Percentiles rank a stretch among this genome's conserved stretches.
Evolutionary conservation across 345 rosid species (phyloP).

Genomic region (Populus nigra): DNA sequence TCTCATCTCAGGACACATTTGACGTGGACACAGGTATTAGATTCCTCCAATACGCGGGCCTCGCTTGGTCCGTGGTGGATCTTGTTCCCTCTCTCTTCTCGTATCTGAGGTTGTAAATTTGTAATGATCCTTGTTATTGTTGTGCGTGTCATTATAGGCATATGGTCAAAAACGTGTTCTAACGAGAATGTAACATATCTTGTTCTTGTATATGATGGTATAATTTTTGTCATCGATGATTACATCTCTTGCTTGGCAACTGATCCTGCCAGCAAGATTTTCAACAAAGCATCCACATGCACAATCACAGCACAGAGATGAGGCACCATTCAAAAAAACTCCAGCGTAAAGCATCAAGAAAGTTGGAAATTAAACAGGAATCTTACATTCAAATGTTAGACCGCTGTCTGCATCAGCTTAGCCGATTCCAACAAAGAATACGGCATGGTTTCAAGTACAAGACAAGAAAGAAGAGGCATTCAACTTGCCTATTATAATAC

Average conservation of each 20-base stretch:
- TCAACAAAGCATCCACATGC: too few relatives aligned
- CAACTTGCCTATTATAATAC: not conserved
- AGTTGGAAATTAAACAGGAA: too few relatives aligned
- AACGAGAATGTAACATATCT: not conserved
- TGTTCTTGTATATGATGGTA: not conserved
- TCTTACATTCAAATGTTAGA: too few relatives aligned
- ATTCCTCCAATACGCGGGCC: constrained; percentile 87
- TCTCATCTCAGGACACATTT: constrained; percentile 45
- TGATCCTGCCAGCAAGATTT: not conserved
- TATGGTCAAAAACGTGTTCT: too few relatives aligned
- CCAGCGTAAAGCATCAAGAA: too few relatives aligned
- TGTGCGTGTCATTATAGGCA: not conserved
- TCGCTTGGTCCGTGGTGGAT: constrained; percentile 97
- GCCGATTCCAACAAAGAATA: not conserved
- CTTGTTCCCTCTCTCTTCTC: constrained; percentile 76
- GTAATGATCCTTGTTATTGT: constrained; percentile 11
- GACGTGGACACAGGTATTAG: constrained; percentile 85
- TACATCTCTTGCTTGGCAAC: not conserved
- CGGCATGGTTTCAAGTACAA: not conserved
- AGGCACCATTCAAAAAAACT: too few relatives aligned
- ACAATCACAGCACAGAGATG: too few relatives aligned
- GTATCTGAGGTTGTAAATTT: constrained; percentile 35
- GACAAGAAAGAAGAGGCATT: not conserved
- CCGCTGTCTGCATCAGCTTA: not conserved
- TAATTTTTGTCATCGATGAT: not conserved